Base-by-base conservation (phyloP, 805 yeast species). In the Monosporozyma yasuniensis region DNA sequence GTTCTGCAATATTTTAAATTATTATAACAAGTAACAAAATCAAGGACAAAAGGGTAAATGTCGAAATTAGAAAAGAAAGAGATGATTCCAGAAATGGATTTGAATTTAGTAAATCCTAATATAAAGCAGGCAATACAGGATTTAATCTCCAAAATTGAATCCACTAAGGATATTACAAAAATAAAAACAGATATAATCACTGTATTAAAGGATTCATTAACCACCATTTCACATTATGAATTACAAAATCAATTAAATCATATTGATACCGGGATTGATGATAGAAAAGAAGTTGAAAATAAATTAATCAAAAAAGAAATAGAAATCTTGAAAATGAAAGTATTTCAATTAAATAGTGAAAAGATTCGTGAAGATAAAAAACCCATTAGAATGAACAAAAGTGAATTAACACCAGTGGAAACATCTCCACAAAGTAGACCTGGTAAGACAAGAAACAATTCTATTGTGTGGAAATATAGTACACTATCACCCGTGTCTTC, bases 211-310 rank as follows among this genome's bases (percentile, higher is more conserved):
- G 53, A 58, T 11, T 55, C 65, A 6, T 46, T 64, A 46, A 57
- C 60, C 18, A 57, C 67, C 6, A 53, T 64, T 14, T 58, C 67
- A 2, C 68, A 64, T 49, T 64, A 65, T 65, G 57, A 64, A 22
- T 49, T 64, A 19, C 68, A 64, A 48, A 62, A 64, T 7, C 66
- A 61, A 52, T 52, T 64, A 37, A 49, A 58, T 18, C 59, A 56
- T 44, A 50, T 63, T 46, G 51, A 52, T 14, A 55, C 53, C 46
- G 55, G 48, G n/a, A 49, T 48, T 9, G 61, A 58, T 37, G 61
- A 59, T 35, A 45, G 66, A 25, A 56, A 54, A 30, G 53, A 52
- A 8, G 64, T 61, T 6, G 66, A 61, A 48, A 58, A 53, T 25
- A 56, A 52, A 32, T 44, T 61, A 34, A 50, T 56, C 43, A 56